Evolutionary conservation across 2,329 filamentous ascomycete species (phyloP), one percentile per base, ranked within the genome.

Genomic region (Aspergillus oerlinghausenensis): DNA sequence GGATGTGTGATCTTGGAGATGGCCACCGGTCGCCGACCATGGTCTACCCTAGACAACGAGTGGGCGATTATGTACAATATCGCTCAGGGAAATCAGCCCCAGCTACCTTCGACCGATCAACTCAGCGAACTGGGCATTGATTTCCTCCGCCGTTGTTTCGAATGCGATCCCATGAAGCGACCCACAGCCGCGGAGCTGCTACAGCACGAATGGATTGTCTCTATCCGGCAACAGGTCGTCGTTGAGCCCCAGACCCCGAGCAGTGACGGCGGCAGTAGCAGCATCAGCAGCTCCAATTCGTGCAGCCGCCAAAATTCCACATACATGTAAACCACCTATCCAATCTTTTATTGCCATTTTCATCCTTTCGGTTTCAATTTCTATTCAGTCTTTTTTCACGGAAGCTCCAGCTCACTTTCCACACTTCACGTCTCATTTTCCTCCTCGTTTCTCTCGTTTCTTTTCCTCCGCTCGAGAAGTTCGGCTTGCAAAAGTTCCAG

Each of bases 31-130:
- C 85, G 92, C 60, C 86, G 93, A 17, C 94, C 94, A 1, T 99
- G 94, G 94, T 91, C 92, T 26, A 91, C 88, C 62, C 85, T 97
- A 49, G 94, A 99, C 78, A 99, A 99, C 71, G 94, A 99, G 75
- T 99, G 92, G 92, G 94, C 94, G 45, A 97, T 99, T 77, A 99
- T 99, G 94, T 99, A 97, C 82, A 97, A 97, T 79, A 99, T 99
- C 69, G 94, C 94, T 1, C 93, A 96, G 71, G 94, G 94, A 62
- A 96, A 97, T 67, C 89, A 92, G 50, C 94, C 94, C 5, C 88
- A 91, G 70, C 81, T 97, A 55, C 94, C 94, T 1, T 82, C 84
- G 0, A 72, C 80, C 0, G 93, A 97, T 52, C 93, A 97, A 74
- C 83, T 99, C 61, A 94, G 89, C 68, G 83, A 87, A 0, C 76